Evolutionary conservation across 2,329 filamentous ascomycete genomes (phyloP).

Genomic region (Ustulina deusta): DNA sequence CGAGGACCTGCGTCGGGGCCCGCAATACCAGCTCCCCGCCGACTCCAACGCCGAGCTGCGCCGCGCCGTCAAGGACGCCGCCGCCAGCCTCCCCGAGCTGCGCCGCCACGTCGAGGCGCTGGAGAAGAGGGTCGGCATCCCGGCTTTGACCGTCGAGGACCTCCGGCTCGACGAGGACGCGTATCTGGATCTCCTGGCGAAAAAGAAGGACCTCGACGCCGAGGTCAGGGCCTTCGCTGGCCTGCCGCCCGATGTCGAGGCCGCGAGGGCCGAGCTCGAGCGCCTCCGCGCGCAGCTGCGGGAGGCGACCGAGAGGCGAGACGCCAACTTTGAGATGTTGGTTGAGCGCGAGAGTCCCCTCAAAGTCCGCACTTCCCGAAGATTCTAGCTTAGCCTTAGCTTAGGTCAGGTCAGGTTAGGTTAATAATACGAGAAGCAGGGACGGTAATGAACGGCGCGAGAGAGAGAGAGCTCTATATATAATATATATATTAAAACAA

Average conservation of each 20-base stretch:
- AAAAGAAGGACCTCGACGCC: conserved; percentile 70
- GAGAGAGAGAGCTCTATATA: too few species aligned
- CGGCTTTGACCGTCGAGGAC: conserved; percentile 63
- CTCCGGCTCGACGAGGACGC: conserved; percentile 69
- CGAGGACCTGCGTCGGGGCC: conserved; percentile 55
- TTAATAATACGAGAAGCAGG: conserved; percentile 32
- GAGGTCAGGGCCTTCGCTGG: conserved; percentile 76
- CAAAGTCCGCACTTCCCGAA: conserved; percentile 52
- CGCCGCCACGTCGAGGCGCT: conserved; percentile 64
- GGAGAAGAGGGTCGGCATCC: conserved; percentile 48
- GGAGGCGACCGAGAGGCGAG: conserved; percentile 70
- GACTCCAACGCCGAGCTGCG: conserved; percentile 71
- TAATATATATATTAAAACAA: too few species aligned
- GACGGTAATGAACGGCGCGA: not conserved
- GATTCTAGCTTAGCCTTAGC: conserved; percentile 19
- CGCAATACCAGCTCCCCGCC: conserved; percentile 64
- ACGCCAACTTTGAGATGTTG: conserved; percentile 79
- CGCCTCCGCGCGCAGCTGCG: conserved; percentile 73
- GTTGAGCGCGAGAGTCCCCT: conserved; percentile 71
- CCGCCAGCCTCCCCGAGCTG: conserved; percentile 75
- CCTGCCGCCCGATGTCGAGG: conserved; percentile 76
- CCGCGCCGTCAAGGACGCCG: conserved; percentile 75
- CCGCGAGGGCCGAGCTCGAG: conserved; percentile 78
- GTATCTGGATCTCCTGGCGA: conserved; percentile 67
- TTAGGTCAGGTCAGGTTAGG: not conserved